These are phyloP conservation scores for Backusella psychrophila DNA, from an alignment of 192 early-diverging fungal genomes.

Conservation along the genomic window DNA sequence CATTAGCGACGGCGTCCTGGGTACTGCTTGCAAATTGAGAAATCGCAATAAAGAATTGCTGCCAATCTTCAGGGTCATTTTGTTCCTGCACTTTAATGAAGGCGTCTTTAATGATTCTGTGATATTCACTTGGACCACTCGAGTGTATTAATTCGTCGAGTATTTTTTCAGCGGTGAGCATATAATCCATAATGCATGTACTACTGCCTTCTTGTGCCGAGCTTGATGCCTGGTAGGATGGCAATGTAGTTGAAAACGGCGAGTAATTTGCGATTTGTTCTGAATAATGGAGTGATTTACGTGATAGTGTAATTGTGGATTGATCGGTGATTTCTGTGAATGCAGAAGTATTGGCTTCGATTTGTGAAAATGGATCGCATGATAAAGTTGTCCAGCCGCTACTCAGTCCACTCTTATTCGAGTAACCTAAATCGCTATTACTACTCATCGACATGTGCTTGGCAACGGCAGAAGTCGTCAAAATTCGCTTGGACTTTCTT, in stretches of 20 bases:
- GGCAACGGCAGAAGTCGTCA: background rate
- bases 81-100: conserved; percentile 20
- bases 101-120: background rate
- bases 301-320: conserved; percentile 5
- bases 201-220: background rate
- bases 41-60: conserved; percentile 15
- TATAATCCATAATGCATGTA: background rate
- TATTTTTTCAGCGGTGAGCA: background rate
- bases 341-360: conserved; percentile 9
- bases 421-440: background rate
- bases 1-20: conserved; percentile 1
- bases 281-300: background rate
- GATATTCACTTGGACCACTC: background rate
- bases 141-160: background rate
- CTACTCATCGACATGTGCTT: background rate
- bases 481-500: background rate
- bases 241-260: background rate
- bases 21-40: conserved; percentile 9
- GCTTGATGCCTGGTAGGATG: background rate
- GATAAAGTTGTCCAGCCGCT: conserved; percentile 16
- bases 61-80: conserved; percentile 15
- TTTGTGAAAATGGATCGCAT: conserved; percentile 16
- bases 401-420: background rate
- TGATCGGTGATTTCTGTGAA: conserved; percentile 13
- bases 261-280: background rate